A percentile compares a stretch with the other conserved stretches of the same genome.
Conservation (phyloP, 192 early-diverging fungal genomes). For the Endogone sp. region DNA sequence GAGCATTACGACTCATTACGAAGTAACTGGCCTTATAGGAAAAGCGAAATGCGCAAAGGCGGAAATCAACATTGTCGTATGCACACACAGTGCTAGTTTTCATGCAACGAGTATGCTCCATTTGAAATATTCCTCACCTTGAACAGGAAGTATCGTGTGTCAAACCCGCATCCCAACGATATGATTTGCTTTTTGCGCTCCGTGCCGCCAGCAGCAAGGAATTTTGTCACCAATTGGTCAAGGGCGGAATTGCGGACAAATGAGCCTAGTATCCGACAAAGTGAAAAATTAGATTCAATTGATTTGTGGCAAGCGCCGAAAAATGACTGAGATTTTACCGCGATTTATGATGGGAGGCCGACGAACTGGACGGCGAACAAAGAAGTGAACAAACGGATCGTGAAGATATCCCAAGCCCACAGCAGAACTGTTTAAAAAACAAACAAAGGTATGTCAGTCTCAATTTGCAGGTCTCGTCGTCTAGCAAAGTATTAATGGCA, state of each 20-base stretch:
- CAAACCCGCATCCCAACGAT: conserved; percentile 84
- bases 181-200: conserved; percentile 73
- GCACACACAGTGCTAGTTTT: not conserved
- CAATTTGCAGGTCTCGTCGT: not conserved
- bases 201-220: conserved; percentile 33
- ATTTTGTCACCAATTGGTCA: conserved; percentile 61
- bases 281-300: not conserved
- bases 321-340: conserved; percentile 36
- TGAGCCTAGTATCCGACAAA: conserved; percentile 48
- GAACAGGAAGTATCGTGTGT: conserved; percentile 85
- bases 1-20: too few relatives aligned
- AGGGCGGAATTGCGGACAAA: conserved; percentile 71
- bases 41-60: not conserved
- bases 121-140: conserved; percentile 48
- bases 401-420: conserved; percentile 75
- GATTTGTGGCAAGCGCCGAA: too few relatives aligned
- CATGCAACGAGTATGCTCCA: too few relatives aligned
- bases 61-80: conserved; percentile 3
- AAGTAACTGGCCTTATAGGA: too few relatives aligned
- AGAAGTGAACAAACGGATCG: conserved; percentile 79
- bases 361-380: conserved; percentile 68
- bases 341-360: conserved; percentile 92
- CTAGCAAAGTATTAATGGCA: not conserved
- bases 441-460: not conserved
- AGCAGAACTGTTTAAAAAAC: conserved; percentile 58